Percentiles rank a stretch among this genome's conserved stretches.
These are phyloP conservation scores for Penicillium sp. DNA, from an alignment of 2,329 filamentous ascomycete species.

Conservation along the genomic window DNA sequence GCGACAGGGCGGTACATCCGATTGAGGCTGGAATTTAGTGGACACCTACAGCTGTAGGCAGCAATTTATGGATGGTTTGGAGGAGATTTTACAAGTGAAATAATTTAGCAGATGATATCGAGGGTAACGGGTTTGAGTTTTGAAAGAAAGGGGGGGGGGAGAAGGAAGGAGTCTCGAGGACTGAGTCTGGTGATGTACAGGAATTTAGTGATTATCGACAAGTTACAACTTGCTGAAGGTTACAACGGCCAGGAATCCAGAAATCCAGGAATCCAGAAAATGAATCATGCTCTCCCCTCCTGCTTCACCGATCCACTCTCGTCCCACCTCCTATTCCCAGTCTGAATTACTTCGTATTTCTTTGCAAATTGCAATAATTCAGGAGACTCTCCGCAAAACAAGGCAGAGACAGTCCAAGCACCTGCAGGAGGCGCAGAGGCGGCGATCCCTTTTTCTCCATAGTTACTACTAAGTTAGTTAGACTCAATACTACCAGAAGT, in stretches of 20 bases:
- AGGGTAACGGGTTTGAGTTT: background rate
- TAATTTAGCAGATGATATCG: background rate
- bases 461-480: too few relatives aligned
- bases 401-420: conserved; percentile 11
- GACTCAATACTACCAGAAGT: too few relatives aligned
- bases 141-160: background rate
- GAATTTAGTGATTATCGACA: background rate
- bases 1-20: conserved; percentile 14
- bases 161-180: background rate
- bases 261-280: background rate
- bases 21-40: background rate
- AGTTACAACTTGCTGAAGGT: background rate
- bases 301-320: background rate
- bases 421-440: conserved; percentile 2
- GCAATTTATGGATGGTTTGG: background rate
- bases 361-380: too few relatives aligned
- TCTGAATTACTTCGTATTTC: background rate
- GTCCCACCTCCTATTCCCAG: background rate
- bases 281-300: background rate
- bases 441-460: background rate
- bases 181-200: background rate
- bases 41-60: background rate
- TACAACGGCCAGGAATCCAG: conserved; percentile 2
- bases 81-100: background rate
- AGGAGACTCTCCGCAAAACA: background rate